phyloP scores from a whole-genome alignment of 2,329 filamentous ascomycete genomes.

The Neurospora sp. region DNA sequence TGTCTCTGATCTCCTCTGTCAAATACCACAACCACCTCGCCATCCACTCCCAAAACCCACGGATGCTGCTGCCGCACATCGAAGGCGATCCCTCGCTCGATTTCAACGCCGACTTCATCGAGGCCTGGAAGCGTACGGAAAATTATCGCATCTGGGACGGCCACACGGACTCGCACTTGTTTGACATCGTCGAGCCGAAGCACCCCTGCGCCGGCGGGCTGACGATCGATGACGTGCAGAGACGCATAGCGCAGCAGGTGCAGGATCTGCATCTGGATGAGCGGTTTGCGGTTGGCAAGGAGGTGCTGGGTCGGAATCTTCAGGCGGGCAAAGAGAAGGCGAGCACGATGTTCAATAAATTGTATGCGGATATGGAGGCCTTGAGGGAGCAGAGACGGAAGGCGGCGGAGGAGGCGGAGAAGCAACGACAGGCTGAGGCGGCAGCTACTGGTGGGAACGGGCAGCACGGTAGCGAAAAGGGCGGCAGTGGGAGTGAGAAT shows the following conservation, averaged over 20 bases:
- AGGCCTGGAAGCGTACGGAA: constrained; percentile 79
- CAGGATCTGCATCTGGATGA: constrained; percentile 92
- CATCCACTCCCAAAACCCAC: constrained; percentile 44
- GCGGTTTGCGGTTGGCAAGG: constrained; percentile 69
- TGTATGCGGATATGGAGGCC: constrained; percentile 84
- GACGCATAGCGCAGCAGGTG: constrained; percentile 81
- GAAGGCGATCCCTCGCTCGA: constrained; percentile 80
- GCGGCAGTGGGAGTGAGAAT: neutral
- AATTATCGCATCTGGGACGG: constrained; percentile 85
- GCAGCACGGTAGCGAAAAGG: neutral
- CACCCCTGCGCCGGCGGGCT: constrained; percentile 91
- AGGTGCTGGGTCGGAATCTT: constrained; percentile 81
- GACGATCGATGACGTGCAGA: constrained; percentile 88
- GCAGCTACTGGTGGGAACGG: constrained; percentile 5
- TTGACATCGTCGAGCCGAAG: constrained; percentile 85
- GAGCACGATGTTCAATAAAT: constrained; percentile 72
- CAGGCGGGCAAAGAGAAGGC: constrained; percentile 82
- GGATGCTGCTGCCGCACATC: constrained; percentile 50
- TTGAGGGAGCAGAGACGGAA: constrained; percentile 65
- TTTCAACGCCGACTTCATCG: constrained; percentile 75
- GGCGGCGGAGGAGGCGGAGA: constrained; percentile 44
- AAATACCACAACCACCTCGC: constrained; percentile 73
- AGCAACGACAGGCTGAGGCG: constrained; percentile 9
- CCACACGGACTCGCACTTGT: constrained; percentile 75
- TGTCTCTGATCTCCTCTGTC: constrained; percentile 76